Evolutionary conservation across 805 yeast genomes (phyloP), one percentile per base, ranked within the genome.

Genomic region (Yarrowia keelungensis): DNA sequence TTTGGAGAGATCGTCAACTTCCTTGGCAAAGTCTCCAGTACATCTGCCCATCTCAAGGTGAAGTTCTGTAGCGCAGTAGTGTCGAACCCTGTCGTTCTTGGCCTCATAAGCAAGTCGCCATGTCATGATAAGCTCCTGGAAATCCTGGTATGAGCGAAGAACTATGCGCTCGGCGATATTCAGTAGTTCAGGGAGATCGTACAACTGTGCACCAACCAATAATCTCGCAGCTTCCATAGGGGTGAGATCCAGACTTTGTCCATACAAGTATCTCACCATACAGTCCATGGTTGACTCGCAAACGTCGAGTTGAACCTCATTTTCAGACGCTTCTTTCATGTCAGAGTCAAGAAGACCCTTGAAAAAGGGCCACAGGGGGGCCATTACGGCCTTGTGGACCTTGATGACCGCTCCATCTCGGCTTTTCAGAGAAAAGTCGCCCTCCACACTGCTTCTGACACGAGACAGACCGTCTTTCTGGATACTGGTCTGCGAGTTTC

Each of bases 321-420:
- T 32, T 2, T 32, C 10, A 7, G 38, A 14, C 2, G n/a, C n/a
- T 38, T 49, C 53, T 12, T 32, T 8, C 53, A 49, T 49, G 14
- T 49, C 26, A 2, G 38, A 32, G 7, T 9, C 38, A 15, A 49
- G 19, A 39, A 49, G 9, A 14, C 39, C 38, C 8, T 32, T 32
- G 53, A 49, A 49, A 32, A 49, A 49, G 3, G 53, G 53, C 53
- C 53, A 49, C 14, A 49, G 19, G 14, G 36, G 36, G 19, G 26
- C 53, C 53, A 49, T n/a, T 8, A 49, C 53, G 9, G 53, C 14
- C 12, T 15, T 49, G 53, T 49, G 53, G 9, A 49, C 53, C 38
- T 15, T n/a, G n/a, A 32, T n/a, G 4, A 16, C n/a, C n/a, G 15
- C 19, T 8, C 39, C 53, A 7, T 49, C 38, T 8, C 12, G 36